Percentiles rank a stretch among this genome's conserved stretches.
Evolutionary conservation across 2,329 filamentous ascomycete genomes (phyloP).

Genomic region (Cercospora nicotianae): DNA sequence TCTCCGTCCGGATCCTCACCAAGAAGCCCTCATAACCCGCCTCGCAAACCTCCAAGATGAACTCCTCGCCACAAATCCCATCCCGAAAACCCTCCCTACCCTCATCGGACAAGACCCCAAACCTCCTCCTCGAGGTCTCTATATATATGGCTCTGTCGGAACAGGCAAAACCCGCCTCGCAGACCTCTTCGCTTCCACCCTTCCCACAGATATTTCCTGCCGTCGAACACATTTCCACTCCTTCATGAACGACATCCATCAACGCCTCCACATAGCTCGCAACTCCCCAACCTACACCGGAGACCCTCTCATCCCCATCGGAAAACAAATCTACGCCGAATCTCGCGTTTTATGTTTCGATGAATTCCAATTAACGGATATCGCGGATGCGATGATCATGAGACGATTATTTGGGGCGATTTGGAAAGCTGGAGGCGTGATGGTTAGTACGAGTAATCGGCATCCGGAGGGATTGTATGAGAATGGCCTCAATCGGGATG

Average conservation of each 20-base stretch:
- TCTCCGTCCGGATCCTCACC: slow-evolving; percentile 25
- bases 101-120: background rate
- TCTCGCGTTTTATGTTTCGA: slow-evolving; percentile 75
- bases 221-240: slow-evolving; percentile 76
- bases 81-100: background rate
- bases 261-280: slow-evolving; percentile 43
- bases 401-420: slow-evolving; percentile 72
- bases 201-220: slow-evolving; percentile 49
- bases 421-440: slow-evolving; percentile 73
- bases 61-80: slow-evolving; percentile 16
- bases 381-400: slow-evolving; percentile 72
- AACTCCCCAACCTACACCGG: slow-evolving; percentile 57
- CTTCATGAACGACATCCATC: slow-evolving; percentile 74
- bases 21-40: slow-evolving; percentile 28
- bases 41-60: slow-evolving; percentile 29
- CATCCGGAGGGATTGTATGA: slow-evolving; percentile 64
- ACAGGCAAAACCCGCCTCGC: slow-evolving; percentile 78
- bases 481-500: slow-evolving; percentile 34
- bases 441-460: slow-evolving; percentile 75
- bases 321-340: slow-evolving; percentile 68
- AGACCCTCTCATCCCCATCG: slow-evolving; percentile 61
- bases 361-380: slow-evolving; percentile 79
- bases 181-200: slow-evolving; percentile 69
- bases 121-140: slow-evolving; percentile 52
- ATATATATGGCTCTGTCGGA: slow-evolving; percentile 75